Conservation (phyloP, 139 green algal genomes). For the Spirogloea muscicola region DNA sequence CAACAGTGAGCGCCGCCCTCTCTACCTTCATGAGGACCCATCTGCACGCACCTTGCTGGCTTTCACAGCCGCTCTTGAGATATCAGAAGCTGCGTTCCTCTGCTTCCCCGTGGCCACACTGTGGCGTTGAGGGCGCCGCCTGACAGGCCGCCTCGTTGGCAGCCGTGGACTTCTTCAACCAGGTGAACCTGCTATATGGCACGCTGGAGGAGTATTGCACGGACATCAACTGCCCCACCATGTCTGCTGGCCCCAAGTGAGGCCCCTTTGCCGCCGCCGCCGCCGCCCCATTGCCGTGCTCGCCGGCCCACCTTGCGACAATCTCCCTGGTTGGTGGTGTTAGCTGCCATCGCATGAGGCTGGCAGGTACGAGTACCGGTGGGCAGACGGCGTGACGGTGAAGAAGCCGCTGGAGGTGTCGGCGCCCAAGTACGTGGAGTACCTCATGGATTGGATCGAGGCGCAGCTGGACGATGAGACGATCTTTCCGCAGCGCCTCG, state of each 20-base stretch:
- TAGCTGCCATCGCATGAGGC: background rate
- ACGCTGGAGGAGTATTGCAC: slow-evolving; percentile 94
- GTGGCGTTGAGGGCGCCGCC: too few relatives aligned
- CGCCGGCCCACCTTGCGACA: background rate
- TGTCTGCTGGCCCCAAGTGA: slow-evolving; percentile 86
- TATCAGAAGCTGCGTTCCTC: too few relatives aligned
- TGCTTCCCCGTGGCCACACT: too few relatives aligned
- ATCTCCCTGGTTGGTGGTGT: background rate
- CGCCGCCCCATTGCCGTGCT: background rate
- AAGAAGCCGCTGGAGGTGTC: slow-evolving; percentile 88
- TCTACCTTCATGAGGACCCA: too few relatives aligned
- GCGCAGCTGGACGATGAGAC: slow-evolving; percentile 81
- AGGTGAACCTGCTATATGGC: slow-evolving; percentile 85
- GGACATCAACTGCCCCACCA: slow-evolving; percentile 79
- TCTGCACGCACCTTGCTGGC: too few relatives aligned
- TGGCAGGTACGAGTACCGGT: slow-evolving; percentile 90
- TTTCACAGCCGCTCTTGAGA: too few relatives aligned
- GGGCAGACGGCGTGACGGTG: slow-evolving; percentile 90
- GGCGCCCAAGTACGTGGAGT: slow-evolving; percentile 92
- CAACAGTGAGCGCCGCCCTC: slow-evolving; percentile 75
- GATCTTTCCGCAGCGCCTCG: slow-evolving; percentile 85
- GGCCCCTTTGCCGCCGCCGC: too few relatives aligned
- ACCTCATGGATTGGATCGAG: slow-evolving; percentile 97
- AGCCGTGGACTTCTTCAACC: slow-evolving; percentile 93
- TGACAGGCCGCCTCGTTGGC: too few relatives aligned